These are phyloP conservation scores for Saksenaea vasiformis DNA, from an alignment of 371 early-diverging fungal species.

Conservation along the genomic window DNA sequence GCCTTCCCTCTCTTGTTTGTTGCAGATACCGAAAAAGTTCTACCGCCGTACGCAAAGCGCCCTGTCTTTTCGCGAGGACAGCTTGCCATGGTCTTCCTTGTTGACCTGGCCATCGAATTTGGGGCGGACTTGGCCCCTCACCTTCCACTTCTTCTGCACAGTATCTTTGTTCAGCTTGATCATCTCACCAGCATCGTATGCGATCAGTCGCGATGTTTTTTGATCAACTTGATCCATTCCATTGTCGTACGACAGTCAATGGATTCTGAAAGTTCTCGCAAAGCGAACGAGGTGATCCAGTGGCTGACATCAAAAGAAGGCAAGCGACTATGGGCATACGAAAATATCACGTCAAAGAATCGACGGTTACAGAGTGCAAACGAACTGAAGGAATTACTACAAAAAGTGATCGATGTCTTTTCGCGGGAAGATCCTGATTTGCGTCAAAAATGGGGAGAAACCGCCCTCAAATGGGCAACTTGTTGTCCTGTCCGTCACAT, in stretches of 20 bases:
- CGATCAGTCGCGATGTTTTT: conserved; percentile 78
- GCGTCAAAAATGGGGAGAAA: conserved; percentile 85
- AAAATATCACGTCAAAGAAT: conserved; percentile 71
- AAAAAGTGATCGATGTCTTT: conserved; percentile 56
- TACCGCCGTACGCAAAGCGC: conserved; percentile 66
- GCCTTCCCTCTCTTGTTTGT: conserved; percentile 53
- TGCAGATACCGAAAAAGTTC: conserved; percentile 69
- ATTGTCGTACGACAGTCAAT: conserved; percentile 65
- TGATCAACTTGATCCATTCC: conserved; percentile 80
- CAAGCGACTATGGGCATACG: conserved; percentile 79
- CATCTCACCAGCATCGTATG: conserved; percentile 76
- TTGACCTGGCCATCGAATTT: conserved; percentile 80
- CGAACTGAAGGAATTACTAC: conserved; percentile 44
- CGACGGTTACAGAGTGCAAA: conserved; percentile 44
- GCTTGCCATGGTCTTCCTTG: conserved; percentile 75
- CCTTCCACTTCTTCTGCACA: conserved; percentile 75
- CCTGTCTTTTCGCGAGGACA: conserved; percentile 82
- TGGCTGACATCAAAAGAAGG: conserved; percentile 73
- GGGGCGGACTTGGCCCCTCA: conserved; percentile 70
- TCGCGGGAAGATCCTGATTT: conserved; percentile 65
- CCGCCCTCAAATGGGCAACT: conserved; percentile 90
- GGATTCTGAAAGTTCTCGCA: conserved; percentile 56
- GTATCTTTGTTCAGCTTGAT: conserved; percentile 81
- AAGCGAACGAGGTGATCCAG: conserved; percentile 62
- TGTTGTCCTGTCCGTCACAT: conserved; percentile 88